These are phyloP conservation scores for Amaranthus cruentus DNA, from an alignment of 148 eudicot species.

Conservation along the genomic window DNA sequence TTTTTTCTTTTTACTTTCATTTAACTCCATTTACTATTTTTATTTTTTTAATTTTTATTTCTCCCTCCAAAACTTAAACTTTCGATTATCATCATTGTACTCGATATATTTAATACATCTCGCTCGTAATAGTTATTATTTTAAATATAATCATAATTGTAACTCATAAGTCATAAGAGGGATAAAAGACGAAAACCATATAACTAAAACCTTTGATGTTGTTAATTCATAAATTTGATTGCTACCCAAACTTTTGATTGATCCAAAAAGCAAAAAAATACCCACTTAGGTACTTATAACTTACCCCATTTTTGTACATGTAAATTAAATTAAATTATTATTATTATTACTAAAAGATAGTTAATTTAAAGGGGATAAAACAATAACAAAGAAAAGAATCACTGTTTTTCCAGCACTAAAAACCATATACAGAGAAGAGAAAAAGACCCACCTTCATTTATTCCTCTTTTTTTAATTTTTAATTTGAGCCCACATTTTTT, in stretches of 20 bases:
- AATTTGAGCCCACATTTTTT: slow-evolving; percentile 18
- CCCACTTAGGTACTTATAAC: not conserved
- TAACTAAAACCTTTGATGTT: too few relatives aligned
- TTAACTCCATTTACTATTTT: not conserved
- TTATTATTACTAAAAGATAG: too few relatives aligned
- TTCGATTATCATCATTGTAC: not conserved
- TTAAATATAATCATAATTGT: too few relatives aligned
- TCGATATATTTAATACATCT: not conserved
- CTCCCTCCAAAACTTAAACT: too few relatives aligned
- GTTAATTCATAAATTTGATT: too few relatives aligned
- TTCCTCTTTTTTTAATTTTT: not conserved
- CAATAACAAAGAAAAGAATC: slow-evolving; percentile 30
- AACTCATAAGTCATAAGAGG: too few relatives aligned
- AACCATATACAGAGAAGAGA: not conserved
- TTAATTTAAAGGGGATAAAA: not conserved
- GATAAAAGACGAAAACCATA: too few relatives aligned
- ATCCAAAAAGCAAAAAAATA: too few relatives aligned
- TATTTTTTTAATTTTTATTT: not conserved
- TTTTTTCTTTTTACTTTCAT: not conserved
- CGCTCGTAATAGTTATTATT: not conserved
- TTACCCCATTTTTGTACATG: slow-evolving; percentile 8
- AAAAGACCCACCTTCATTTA: slow-evolving; percentile 17
- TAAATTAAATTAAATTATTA: not conserved
- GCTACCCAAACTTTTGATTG: too few relatives aligned
- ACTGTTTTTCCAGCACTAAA: slow-evolving; percentile 13